Conservation (phyloP, 164 flowering plant species). For the Tetrastigma voinierianum region DNA sequence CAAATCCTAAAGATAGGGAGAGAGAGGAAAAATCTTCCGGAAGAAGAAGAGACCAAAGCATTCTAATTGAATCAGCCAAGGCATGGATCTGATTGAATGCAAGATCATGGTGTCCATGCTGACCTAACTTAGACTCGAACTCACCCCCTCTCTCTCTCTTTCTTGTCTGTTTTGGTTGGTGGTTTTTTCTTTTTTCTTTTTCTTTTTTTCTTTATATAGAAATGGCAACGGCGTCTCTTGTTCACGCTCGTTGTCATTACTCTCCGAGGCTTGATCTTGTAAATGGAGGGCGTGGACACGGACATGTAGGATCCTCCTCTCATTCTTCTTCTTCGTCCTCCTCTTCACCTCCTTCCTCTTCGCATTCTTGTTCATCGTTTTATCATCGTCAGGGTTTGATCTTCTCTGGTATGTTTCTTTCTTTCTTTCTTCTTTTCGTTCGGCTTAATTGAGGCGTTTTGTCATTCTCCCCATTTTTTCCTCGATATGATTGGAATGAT, state of each 20-base stretch:
- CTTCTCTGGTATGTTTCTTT: conserved; percentile 29
- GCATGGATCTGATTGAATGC: not conserved
- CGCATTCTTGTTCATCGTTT: conserved; percentile 15
- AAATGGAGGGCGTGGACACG: conserved; percentile 9
- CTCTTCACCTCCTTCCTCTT: conserved; percentile 16
- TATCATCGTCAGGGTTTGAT: conserved; percentile 3
- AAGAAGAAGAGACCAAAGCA: too few relatives aligned
- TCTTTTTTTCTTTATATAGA: too few relatives aligned
- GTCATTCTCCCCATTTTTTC: not conserved
- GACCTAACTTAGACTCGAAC: not conserved
- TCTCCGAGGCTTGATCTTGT: conserved; percentile 14
- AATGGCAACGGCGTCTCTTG: conserved; percentile 29
- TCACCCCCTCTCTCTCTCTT: too few relatives aligned
- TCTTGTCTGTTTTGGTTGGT: not conserved
- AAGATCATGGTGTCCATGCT: not conserved
- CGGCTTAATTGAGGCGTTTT: not conserved
- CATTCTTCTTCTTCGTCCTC: conserved; percentile 7
- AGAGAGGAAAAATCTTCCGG: too few relatives aligned
- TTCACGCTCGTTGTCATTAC: conserved; percentile 24
- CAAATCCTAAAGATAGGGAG: too few relatives aligned
- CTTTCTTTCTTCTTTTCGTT: conserved; percentile 3
- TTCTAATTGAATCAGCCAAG: not conserved
- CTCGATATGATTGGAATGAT: too few relatives aligned
- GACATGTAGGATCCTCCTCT: conserved; percentile 13
- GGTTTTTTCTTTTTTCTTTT: not conserved